Base-by-base conservation (phyloP, 306 rosid genomes). In the Vigna reflexopilosa region DNA sequence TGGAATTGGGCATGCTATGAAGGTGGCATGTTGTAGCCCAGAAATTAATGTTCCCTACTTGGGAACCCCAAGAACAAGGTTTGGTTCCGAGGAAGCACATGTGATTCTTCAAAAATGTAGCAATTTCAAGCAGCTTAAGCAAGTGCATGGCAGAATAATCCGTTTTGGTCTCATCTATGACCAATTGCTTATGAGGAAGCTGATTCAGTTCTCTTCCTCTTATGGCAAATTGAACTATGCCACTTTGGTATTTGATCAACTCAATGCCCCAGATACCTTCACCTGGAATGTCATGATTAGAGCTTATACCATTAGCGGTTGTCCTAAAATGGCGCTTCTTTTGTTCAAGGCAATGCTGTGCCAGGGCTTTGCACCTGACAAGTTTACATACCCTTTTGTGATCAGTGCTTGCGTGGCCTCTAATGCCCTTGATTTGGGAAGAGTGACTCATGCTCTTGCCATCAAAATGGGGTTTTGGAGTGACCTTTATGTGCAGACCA, bases 201-300 rank as follows among this genome's bases (percentile, higher is more conserved):
- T 91, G 10, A 49, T 88, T 85, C 84, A 86, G 36, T 75, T 86
- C 2, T 86, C 87, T 81, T 88, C 89, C 49, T 80, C 89, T 16
- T 81, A 76, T 75, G 87, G 88, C 63, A 73, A 85, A 78, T 19
- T 83, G 77, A 66, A 80, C 19, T 86, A 87, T 78, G 91, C 92
- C 64, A 49, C 79, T 72, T 13, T 83, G 13, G 67, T 91, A 10
- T 91, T 89, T 75, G 75, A 83, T 73, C 89, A 89, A 65, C 77
- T 88, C 49, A 78, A 70, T 48, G 9, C 59, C 45, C 91, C 86
- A 9, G 89, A 72, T 71, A 83, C 85, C 9, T 87, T 91, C 77
- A 86, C 97, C 58, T 91, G 97, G 90, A 91, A 91, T 82, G 78
- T 91, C 32, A 85, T 91, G 84, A 89, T 89, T 26, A 86, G 88